Base-by-base conservation (phyloP, 106 monocot genomes). In the Xerophyta viscosa region DNA sequence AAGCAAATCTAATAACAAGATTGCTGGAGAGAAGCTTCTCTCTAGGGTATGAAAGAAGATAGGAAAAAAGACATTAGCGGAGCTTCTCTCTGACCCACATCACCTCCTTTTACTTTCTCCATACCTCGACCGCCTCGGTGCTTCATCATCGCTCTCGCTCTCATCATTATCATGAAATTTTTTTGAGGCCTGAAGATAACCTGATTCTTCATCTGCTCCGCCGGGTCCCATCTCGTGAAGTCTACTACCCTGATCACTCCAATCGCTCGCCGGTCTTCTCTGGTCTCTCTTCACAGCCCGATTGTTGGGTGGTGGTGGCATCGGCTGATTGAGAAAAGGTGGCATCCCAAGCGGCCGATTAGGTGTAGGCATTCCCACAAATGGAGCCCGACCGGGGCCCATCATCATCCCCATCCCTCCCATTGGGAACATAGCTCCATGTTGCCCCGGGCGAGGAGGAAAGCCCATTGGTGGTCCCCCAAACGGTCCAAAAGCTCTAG, bases 101-200 rank as follows among this genome's bases (percentile, higher is more conserved):
- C 45, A 54, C 37, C 37, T 71, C 46, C 57, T 67, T 65, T 69
- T 72, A 17, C 73, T 58, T 13, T 77, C 64, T 2, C 78, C 74
- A 31, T 75, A 63, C 61, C 80, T 84, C 0, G 81, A 85, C 52
- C 88, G 65, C 54, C 84, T 84, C 2, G 88, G 88, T 20, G 84
- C 88, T 37, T 96, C 94, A 55, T 96, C 88, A 29, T 85, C 88
- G 12, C 94, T 96, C 67, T 81, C 94, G 20, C 88, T 96, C 5
- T 82, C 91, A 29, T 86, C 78, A 14, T 78, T 74, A n/a, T n/a
- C n/a, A n/a, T n/a, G n/a, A n/a, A n/a, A n/a, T n/a, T n/a, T n/a
- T n/a, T 52, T 79, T 10, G 61, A 49, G 11, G 56, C 64, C 6
- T 59, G 69, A 18, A 64, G 71, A 45, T 57, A 69, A 41, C 66